phyloP scores from a whole-genome alignment of 1,284 basidiomycete genomes.

The Ustilago crameri region DNA sequence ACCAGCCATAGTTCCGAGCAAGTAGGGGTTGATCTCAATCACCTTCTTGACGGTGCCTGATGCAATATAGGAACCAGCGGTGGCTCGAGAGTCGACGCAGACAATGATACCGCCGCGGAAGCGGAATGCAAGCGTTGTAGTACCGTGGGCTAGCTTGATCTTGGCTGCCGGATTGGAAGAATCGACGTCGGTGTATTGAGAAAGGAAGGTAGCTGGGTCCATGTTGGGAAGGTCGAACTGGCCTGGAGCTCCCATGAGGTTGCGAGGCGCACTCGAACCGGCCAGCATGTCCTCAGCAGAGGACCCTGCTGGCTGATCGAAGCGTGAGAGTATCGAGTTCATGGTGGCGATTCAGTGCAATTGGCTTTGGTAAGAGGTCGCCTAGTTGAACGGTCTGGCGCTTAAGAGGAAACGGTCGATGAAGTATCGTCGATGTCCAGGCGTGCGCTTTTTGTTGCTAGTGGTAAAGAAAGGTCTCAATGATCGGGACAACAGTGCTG shows the following conservation, averaged over 20 bases:
- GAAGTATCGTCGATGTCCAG: neutral
- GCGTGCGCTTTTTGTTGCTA: neutral
- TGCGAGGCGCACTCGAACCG: conserved; percentile 10
- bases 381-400: too few species aligned
- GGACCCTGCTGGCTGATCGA: conserved; percentile 28
- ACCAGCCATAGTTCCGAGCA: conserved; percentile 98
- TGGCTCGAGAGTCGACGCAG: conserved; percentile 96
- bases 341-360: conserved; percentile 12
- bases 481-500: neutral
- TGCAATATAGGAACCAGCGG: conserved; percentile 96
- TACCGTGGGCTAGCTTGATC: conserved; percentile 99
- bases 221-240: conserved; percentile 57
- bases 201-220: conserved; percentile 63
- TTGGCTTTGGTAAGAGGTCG: neutral
- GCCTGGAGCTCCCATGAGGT: conserved; percentile 40
- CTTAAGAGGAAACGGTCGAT: neutral
- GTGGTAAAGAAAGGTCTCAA: too few species aligned
- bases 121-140: conserved; percentile 96
- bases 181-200: conserved; percentile 66
- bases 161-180: conserved; percentile 66
- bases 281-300: conserved; percentile 17
- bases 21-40: conserved; percentile 98
- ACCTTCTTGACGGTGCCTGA: conserved; percentile 72
- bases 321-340: conserved; percentile 57
- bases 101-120: conserved; percentile 97